Conservation (phyloP, 106 monocot genomes). For the Acorus calamus region DNA sequence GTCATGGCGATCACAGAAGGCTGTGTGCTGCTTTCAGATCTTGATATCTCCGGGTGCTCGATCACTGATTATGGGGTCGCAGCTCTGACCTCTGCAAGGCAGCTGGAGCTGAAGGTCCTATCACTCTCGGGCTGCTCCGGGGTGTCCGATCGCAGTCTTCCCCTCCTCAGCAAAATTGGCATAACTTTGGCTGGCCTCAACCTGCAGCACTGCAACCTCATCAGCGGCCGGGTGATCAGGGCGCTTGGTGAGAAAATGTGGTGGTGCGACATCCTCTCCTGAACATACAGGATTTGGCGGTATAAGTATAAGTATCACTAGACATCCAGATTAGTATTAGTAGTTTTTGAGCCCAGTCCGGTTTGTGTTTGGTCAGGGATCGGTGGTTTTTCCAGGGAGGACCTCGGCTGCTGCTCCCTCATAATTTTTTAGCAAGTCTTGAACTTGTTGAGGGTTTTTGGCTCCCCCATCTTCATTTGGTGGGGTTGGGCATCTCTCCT, state of each 20-base stretch:
- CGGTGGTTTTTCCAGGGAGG: no score
- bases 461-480: no score
- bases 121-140: conserved; percentile 60
- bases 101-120: conserved; percentile 39
- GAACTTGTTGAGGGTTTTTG: no score
- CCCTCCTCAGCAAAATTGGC: conserved; percentile 41
- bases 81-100: conserved; percentile 47
- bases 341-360: no score
- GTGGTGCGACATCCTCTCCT: conserved; percentile 74
- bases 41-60: conserved; percentile 55
- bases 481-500: no score
- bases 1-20: conserved; percentile 44
- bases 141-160: conserved; percentile 46
- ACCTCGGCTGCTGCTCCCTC: no score
- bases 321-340: no score
- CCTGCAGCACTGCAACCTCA: conserved; percentile 58
- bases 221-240: conserved; percentile 27
- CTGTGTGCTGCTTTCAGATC: conserved; percentile 53
- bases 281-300: neutral
- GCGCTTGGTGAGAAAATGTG: conserved; percentile 58
- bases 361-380: no score
- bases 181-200: conserved; percentile 46
- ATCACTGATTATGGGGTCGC: conserved; percentile 68
- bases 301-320: no score
- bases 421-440: no score